A percentile compares a stretch with the other conserved stretches of the same genome.
Conservation (phyloP, 176 grass and related monocot genomes). For the Aegilops umbellulata region DNA sequence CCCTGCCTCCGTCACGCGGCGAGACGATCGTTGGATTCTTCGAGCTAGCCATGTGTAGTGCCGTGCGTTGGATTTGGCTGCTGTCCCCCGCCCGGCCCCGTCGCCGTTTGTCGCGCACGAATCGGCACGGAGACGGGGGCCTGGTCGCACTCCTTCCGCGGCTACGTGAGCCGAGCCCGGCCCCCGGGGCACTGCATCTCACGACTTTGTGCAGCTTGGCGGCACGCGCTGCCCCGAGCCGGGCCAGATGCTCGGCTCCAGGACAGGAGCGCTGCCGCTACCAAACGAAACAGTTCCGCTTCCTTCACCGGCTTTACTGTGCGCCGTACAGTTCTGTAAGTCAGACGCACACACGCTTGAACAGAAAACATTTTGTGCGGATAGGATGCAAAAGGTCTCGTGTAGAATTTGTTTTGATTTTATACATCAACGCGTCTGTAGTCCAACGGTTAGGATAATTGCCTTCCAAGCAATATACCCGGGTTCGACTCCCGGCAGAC, state of each 20-base stretch:
- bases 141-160: slow-evolving; percentile 18
- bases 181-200: background rate
- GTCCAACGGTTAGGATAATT: slow-evolving; percentile 99
- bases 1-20: background rate
- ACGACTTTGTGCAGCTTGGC: too few relatives aligned
- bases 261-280: background rate
- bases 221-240: too few relatives aligned
- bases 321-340: background rate
- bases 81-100: background rate
- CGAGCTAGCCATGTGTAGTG: too few relatives aligned
- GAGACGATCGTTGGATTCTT: too few relatives aligned
- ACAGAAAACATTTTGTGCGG: too few relatives aligned
- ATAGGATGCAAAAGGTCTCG: too few relatives aligned
- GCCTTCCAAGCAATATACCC: slow-evolving; percentile 98
- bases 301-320: background rate
- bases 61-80: too few relatives aligned
- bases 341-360: background rate
- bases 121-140: background rate
- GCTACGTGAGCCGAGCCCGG: background rate
- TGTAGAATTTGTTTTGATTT: rapidly evolving
- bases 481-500: slow-evolving; percentile 93
- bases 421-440: slow-evolving; percentile 44
- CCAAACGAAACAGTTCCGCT: background rate
- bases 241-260: too few relatives aligned
- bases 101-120: slow-evolving; percentile 25